Evolutionary conservation across 1,284 basidiomycete genomes (phyloP), one percentile per base, ranked within the genome.

Genomic region (Marasmius sp.): DNA sequence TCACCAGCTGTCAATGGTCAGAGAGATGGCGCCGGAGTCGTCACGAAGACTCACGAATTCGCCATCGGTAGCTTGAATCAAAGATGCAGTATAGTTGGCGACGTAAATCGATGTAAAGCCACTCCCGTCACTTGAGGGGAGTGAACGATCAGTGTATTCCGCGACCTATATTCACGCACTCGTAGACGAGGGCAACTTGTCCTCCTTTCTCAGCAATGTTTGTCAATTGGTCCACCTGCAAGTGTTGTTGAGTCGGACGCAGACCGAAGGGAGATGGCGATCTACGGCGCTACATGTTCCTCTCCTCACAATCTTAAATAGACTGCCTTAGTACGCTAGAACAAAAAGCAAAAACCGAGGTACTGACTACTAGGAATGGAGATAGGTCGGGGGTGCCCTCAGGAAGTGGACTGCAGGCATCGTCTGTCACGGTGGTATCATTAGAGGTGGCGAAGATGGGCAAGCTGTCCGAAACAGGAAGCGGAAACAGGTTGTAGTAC

Each of bases 161-260:
- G 51, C 7, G 45, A 18, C 7, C 11, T 14, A 41, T 9, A 27
- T 14, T n/a, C 10, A 75, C 80, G 45, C 61, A 84, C 83, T 85
- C 80, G 65, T 86, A 86, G 58, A 86, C 80, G 20, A 85, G 68
- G 5, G 76, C 71, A 38, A 76, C 68, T n/a, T 79, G 77, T 0
- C 72, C 83, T 4, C 84, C 83, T 65, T 84, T 84, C 0, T 78
- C 83, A 16, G 80, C 81, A 37, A 79, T 70, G 65, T 86, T 85
- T 0, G 70, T 69, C 47, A 84, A 59, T 66, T 85, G 84, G 59
- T 77, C 70, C 9, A 74, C 70, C 79, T 79, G 49, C 22, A 58
- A 27, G 39, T 11, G 27, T 7, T 6, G 20, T 20, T 20, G 10
- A 4, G n/a, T 55, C 33, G n/a, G 6, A 14, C 27, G 9, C 43